Evolutionary conservation across 495 filamentous ascomycete genomes (phyloP).

Genomic region (Tuber microsphaerosporum): DNA sequence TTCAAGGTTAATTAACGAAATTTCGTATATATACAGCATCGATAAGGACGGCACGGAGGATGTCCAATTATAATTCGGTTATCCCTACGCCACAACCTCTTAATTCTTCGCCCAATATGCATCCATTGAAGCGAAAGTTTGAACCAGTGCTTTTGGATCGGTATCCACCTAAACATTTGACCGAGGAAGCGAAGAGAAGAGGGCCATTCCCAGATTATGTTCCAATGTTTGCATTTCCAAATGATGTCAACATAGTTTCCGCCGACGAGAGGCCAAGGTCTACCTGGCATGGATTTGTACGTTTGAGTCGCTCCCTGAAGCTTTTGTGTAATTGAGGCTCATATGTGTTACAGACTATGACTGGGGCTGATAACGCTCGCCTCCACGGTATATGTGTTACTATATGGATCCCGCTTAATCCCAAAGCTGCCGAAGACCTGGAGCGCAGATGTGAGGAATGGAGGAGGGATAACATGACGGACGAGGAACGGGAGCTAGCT

Average conservation of each 20-base stretch:
- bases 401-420: slow-evolving; percentile 82
- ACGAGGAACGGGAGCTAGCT: slow-evolving; percentile 88
- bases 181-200: slow-evolving; percentile 69
- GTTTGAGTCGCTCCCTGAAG: slow-evolving; percentile 16
- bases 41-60: slow-evolving; percentile 73
- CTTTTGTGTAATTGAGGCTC: slow-evolving; percentile 19
- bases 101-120: slow-evolving; percentile 83
- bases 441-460: slow-evolving; percentile 90
- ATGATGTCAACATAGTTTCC: slow-evolving; percentile 93
- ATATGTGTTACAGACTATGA: slow-evolving; percentile 60
- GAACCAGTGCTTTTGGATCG: slow-evolving; percentile 90
- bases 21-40: slow-evolving; percentile 58
- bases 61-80: slow-evolving; percentile 97
- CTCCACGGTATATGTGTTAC: slow-evolving; percentile 87
- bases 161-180: slow-evolving; percentile 76
- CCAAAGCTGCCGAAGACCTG: slow-evolving; percentile 72
- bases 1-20: slow-evolving; percentile 17
- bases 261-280: slow-evolving; percentile 86
- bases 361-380: slow-evolving; percentile 79
- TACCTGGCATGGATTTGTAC: slow-evolving; percentile 88
- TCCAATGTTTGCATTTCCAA: slow-evolving; percentile 98
- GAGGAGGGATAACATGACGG: slow-evolving; percentile 90
- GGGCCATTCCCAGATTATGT: slow-evolving; percentile 93
- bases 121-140: slow-evolving; percentile 85
- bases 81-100: slow-evolving; percentile 89